Base-by-base conservation (phyloP, 768 basidiomycete species). In the Suillus brevipes region DNA sequence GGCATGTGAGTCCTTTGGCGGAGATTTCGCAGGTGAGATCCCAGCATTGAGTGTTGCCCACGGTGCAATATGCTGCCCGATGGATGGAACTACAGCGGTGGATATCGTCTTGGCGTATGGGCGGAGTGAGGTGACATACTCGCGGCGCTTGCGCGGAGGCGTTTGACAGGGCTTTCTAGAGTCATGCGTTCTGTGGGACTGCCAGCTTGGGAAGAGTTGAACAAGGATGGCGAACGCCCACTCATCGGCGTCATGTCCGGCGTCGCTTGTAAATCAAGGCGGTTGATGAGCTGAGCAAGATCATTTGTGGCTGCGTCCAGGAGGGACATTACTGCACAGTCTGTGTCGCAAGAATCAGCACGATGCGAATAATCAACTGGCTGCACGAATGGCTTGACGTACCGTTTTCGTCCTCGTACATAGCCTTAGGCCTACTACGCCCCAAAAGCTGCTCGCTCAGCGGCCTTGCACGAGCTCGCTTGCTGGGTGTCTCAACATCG, bases 221-320 rank as follows among this genome's bases (percentile, higher is more conserved):
- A 69, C 25, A 34, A 60, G 23, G 62, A 66, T 28, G 67, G 66
- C 16, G 72, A 71, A 37, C 69, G 64, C 25, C 69, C 65, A 57
- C 72, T 75, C 28, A 82, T 75, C 3, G 86, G 84, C 2, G 84
- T 81, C 60, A 78, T 65, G 40, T 85, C 83, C 1, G 83, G 80
- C 0, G 92, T 94, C 5, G 90, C 90, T 71, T 92, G 87, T 4
- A 94, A 80, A 68, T 93, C 90, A n/a, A 94, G 81, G n/a, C 84
- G 84, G 66, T 88, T 90, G 73, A 94, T 91, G 4, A 94, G 78
- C 63, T 85, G 85, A 0, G 89, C 92, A 4, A 94, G 83, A 49
- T 94, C 92, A 60, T 91, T 86, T 1, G 92, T 94, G 0, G 90
- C 92, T 0, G 90, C 90, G 67, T 89, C 89, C n/a, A 93, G 78